Base-by-base conservation (phyloP, 108 stramenopile species). In the Licmophora abbreviata region DNA sequence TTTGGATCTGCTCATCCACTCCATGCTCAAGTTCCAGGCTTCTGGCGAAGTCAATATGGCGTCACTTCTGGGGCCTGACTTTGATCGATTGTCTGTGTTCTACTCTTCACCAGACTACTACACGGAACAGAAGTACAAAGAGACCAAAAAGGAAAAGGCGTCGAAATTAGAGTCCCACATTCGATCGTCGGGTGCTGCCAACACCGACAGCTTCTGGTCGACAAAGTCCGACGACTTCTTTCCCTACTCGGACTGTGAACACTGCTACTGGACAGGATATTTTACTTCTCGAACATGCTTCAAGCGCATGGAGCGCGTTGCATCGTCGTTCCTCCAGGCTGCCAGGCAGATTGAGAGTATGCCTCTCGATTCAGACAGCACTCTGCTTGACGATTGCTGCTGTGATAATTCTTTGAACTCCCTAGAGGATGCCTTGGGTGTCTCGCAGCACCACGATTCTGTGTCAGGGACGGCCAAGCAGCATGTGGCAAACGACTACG, bases 211-310 rank as follows among this genome's bases (percentile, higher is more conserved):
- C 10, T 18, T 30, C 11, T 80, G 69, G 66, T 48, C 36, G 32
- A 51, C 71, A n/a, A 90, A 92, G 50, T 56, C 56, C 28, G 93
- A 94, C 42, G 96, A 97, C 48, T 92, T 95, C 58, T 90, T 97
- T 48, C 96, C 96, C n/a, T 94, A 94, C 59, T 65, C 85, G 38
- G 93, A 95, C 58, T 79, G 81, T 52, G 63, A 76, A 29, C 72
- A 95, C 52, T 74, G 84, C 50, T 95, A 88, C 65, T 97, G 97
- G 97, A 93, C 94, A 11, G 95, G 97, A 0, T 96, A 93, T 64
- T 95, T 93, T 68, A 81, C 95, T 4, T 80, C 77, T 23, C 76
- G 97, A 7, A 65, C 93, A 11, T 65, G 75, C 5, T 64, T 95
- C 15, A 98, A 96, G 53, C 61, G 80, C 29, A 64, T 88, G 33